These are phyloP conservation scores for Pseudophaeomoniella oleicola DNA, from an alignment of 2,329 filamentous ascomycete genomes.

Conservation along the genomic window DNA sequence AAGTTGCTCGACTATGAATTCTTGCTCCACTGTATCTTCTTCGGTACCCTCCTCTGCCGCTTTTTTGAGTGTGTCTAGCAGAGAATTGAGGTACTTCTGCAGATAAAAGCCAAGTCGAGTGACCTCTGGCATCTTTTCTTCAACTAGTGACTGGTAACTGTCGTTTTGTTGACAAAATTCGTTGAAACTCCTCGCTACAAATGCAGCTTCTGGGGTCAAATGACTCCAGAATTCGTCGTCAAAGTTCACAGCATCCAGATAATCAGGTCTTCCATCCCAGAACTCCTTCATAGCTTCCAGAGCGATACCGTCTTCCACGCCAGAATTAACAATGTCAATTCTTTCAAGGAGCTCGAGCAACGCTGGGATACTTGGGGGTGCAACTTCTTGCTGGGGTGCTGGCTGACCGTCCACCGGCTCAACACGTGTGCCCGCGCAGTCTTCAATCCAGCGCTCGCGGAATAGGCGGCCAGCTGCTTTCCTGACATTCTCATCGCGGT, in stretches of 20 bases:
- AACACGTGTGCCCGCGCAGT: constrained; percentile 56
- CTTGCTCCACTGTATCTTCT: constrained; percentile 60
- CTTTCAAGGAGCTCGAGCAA: constrained; percentile 82
- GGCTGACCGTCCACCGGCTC: constrained; percentile 9
- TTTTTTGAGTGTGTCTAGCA: constrained; percentile 24
- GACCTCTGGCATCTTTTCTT: constrained; percentile 91
- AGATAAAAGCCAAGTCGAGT: constrained; percentile 80
- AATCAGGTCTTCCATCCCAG: constrained; percentile 72
- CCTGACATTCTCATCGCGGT: constrained; percentile 85
- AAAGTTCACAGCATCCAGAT: constrained; percentile 28
- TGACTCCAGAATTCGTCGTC: constrained; percentile 31
- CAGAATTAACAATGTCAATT: constrained; percentile 84
- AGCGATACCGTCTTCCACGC: constrained; percentile 77
- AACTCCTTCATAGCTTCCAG: constrained; percentile 91
- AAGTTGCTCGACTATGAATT: constrained; percentile 92
- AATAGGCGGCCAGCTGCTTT: constrained; percentile 86
- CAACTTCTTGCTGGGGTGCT: constrained; percentile 27
- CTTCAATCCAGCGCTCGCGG: constrained; percentile 92
- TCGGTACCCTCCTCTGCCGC: constrained; percentile 28
- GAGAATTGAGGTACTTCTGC: constrained; percentile 56
- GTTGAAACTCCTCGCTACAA: constrained; percentile 85
- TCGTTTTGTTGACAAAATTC: constrained; percentile 74
- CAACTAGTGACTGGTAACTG: constrained; percentile 60
- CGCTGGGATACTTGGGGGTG: constrained; percentile 61
- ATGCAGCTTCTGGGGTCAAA: constrained; percentile 63